phyloP scores from a whole-genome alignment of 352 stramenopile species.

The Phytophthora pseudosyringae region DNA sequence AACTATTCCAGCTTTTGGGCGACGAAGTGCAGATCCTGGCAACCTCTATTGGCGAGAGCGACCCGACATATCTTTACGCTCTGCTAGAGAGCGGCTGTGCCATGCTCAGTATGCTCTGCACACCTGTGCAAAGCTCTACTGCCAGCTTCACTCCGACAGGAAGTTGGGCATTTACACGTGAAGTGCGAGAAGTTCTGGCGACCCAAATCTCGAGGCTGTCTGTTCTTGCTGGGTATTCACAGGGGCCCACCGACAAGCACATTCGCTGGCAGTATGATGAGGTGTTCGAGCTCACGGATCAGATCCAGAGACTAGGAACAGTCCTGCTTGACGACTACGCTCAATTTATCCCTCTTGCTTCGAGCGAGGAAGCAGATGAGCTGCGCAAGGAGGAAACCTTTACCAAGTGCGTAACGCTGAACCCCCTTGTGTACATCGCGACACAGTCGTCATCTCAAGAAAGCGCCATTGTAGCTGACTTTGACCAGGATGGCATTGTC shows the following conservation, averaged over 20 bases:
- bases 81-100: conserved; percentile 72
- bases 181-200: conserved; percentile 66
- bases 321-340: conserved; percentile 64
- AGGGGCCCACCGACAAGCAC: conserved; percentile 28
- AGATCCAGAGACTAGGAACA: conserved; percentile 62
- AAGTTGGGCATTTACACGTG: conserved; percentile 67
- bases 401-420: conserved; percentile 66
- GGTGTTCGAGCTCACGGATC: conserved; percentile 67
- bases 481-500: conserved; percentile 38
- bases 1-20: conserved; percentile 68
- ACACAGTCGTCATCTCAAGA: conserved; percentile 42
- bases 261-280: conserved; percentile 64
- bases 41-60: conserved; percentile 64
- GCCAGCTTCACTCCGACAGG: conserved; percentile 46
- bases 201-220: conserved; percentile 73
- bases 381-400: conserved; percentile 65
- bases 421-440: conserved; percentile 76
- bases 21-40: conserved; percentile 61
- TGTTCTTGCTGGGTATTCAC: conserved; percentile 53
- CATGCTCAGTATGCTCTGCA: conserved; percentile 71
- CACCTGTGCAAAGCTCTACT: conserved; percentile 40
- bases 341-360: conserved; percentile 48
- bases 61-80: conserved; percentile 62
- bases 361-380: conserved; percentile 58
- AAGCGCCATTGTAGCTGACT: conserved; percentile 29